Percentiles rank a stretch among this genome's conserved stretches.
Conservation (phyloP, 352 stramenopile genomes). For the Phytophthora lateralis region DNA sequence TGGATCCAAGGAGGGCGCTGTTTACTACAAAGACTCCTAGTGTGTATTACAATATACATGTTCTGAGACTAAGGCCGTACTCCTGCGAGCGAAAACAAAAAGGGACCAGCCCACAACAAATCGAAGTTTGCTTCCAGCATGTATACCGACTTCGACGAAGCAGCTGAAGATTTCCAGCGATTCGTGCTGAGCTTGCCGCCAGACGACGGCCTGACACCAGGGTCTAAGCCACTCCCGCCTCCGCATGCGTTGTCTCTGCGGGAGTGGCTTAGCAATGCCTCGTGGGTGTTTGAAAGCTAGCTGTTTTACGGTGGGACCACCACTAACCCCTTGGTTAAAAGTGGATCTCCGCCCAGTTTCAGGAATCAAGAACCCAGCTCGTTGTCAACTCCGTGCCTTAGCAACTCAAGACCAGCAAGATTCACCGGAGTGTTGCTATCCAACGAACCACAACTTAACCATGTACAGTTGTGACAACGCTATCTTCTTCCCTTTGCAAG, state of each 20-base stretch:
- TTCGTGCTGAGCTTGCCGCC: slow-evolving; percentile 36
- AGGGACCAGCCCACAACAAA: slow-evolving; percentile 9
- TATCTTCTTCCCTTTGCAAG: too few relatives aligned
- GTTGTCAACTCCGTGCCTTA: too few relatives aligned
- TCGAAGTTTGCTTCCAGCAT: slow-evolving; percentile 13
- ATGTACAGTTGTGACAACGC: too few relatives aligned
- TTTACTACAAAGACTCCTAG: too few relatives aligned
- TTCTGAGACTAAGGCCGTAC: too few relatives aligned
- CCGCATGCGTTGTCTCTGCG: slow-evolving; percentile 56
- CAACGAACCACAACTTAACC: too few relatives aligned
- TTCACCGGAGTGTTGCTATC: too few relatives aligned
- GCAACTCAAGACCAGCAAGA: too few relatives aligned
- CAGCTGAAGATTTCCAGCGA: slow-evolving; percentile 32
- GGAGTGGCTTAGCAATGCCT: slow-evolving; percentile 78
- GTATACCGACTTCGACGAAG: slow-evolving; percentile 40
- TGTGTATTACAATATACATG: too few relatives aligned
- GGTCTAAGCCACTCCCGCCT: slow-evolving; percentile 17
- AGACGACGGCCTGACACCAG: slow-evolving; percentile 2
- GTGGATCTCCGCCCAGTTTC: background rate
- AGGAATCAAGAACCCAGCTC: too few relatives aligned
- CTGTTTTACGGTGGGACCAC: slow-evolving; percentile 55
- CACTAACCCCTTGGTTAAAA: slow-evolving; percentile 26
- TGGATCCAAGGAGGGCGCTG: too few relatives aligned
- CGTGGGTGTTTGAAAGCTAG: slow-evolving; percentile 75
- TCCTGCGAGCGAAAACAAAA: slow-evolving; percentile 21